Conservation (phyloP, 805 yeast species). For the Dipodascus albidus region DNA sequence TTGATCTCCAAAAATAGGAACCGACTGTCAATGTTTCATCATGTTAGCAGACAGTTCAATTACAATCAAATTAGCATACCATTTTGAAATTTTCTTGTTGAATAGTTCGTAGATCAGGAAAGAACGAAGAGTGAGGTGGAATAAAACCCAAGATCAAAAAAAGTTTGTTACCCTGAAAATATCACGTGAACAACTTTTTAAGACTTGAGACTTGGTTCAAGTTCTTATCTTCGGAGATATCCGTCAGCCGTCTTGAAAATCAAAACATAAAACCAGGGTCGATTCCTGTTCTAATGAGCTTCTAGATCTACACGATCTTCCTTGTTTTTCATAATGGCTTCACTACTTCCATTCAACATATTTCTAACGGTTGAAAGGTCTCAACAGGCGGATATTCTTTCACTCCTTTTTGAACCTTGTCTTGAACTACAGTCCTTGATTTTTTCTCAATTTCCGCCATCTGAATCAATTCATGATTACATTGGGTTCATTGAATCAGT, state of each 20-base stretch:
- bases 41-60: background rate
- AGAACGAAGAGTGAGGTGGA: background rate
- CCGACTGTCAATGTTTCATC: no score
- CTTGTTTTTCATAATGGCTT: background rate
- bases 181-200: background rate
- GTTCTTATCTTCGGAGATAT: background rate
- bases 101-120: background rate
- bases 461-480: slow-evolving; percentile 9
- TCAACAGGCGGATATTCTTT: slow-evolving; percentile 32
- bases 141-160: background rate
- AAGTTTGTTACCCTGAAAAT: background rate
- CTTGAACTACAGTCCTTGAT: slow-evolving; percentile 30
- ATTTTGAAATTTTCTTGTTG: no score
- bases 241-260: background rate
- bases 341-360: background rate
- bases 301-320: no score
- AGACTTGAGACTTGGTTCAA: no score
- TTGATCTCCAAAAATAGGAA: slow-evolving; percentile 8
- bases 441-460: slow-evolving; percentile 14
- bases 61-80: no score
- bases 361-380: background rate
- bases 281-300: no score
- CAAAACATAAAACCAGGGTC: no score
- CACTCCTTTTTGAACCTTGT: slow-evolving; percentile 56
- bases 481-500: slow-evolving; percentile 36